A percentile compares a stretch with the other conserved stretches of the same genome.
phyloP scores from a whole-genome alignment of 495 filamentous ascomycete species.

The Cercophora sp. region DNA sequence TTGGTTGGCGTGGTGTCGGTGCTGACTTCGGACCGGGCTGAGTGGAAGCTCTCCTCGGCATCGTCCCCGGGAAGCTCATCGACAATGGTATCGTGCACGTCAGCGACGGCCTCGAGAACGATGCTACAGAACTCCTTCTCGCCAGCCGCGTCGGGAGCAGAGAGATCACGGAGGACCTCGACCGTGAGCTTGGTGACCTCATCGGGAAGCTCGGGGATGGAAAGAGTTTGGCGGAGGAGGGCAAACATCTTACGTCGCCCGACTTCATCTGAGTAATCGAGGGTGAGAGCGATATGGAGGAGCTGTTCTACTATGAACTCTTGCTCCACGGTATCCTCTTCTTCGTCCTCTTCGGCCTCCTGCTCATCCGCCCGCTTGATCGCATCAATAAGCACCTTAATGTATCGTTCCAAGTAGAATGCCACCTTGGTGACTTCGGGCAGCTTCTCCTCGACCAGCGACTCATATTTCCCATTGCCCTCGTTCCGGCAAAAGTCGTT shows the following conservation, averaged over 20 bases:
- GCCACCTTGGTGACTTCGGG: slow-evolving; percentile 90
- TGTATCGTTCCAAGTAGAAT: slow-evolving; percentile 73
- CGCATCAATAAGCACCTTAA: slow-evolving; percentile 68
- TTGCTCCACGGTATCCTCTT: slow-evolving; percentile 74
- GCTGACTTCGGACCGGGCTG: slow-evolving; percentile 78
- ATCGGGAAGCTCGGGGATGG: slow-evolving; percentile 83
- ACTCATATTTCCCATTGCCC: slow-evolving; percentile 65
- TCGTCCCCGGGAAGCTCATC: slow-evolving; percentile 54
- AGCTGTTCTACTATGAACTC: slow-evolving; percentile 96
- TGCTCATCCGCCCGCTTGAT: slow-evolving; percentile 54
- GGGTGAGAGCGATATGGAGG: slow-evolving; percentile 81
- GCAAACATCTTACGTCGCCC: slow-evolving; percentile 93
- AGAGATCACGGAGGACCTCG: slow-evolving; percentile 75
- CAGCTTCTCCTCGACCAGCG: slow-evolving; percentile 82
- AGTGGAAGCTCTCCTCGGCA: slow-evolving; percentile 83
- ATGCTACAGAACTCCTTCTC: slow-evolving; percentile 93
- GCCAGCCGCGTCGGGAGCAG: slow-evolving; percentile 68
- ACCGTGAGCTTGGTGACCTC: slow-evolving; percentile 86
- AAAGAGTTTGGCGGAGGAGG: slow-evolving; percentile 76
- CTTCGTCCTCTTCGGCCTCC: slow-evolving; percentile 53
- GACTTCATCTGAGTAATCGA: slow-evolving; percentile 94
- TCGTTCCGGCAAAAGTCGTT: slow-evolving; percentile 82
- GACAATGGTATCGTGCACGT: slow-evolving; percentile 87
- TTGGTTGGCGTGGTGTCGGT: slow-evolving; percentile 55
- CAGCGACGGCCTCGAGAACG: slow-evolving; percentile 87